Conservation (phyloP, 2,329 filamentous ascomycete species). For the Colletotrichum cereale region DNA sequence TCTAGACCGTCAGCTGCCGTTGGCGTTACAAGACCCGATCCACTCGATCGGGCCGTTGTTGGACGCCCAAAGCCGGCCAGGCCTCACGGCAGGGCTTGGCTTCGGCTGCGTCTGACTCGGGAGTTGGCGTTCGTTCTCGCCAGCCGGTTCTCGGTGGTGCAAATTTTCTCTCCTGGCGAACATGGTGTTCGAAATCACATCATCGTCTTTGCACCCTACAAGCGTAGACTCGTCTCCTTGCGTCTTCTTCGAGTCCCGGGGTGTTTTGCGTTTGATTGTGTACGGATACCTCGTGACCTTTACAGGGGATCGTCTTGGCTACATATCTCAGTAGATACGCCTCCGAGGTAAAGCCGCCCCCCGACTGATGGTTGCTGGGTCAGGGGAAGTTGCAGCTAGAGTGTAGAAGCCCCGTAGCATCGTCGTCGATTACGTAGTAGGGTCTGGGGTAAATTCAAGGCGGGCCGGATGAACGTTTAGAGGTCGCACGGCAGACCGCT, state of each 20-base stretch:
- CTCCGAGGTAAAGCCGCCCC: background rate
- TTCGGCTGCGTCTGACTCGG: constrained; percentile 20
- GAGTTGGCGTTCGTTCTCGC: background rate
- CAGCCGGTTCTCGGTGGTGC: background rate
- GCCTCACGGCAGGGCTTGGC: background rate
- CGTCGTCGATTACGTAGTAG: background rate
- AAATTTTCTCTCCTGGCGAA: background rate
- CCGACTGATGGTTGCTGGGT: background rate
- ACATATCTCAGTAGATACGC: background rate
- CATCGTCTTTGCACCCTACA: background rate
- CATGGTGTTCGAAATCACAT: background rate
- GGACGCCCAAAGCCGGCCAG: background rate
- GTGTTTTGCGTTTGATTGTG: too few species aligned
- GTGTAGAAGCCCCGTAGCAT: background rate
- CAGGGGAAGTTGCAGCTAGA: background rate
- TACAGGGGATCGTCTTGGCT: too few species aligned
- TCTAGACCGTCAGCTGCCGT: background rate
- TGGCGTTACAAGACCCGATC: constrained; percentile 18
- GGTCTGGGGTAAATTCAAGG: background rate
- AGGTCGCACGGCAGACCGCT: background rate
- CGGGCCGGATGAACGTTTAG: background rate
- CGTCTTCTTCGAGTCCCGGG: too few species aligned
- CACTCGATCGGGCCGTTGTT: constrained; percentile 33
- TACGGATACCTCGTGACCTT: background rate
- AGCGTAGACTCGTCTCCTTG: background rate